These are phyloP conservation scores for Camelina laxa DNA, from an alignment of 345 rosid species.

Conservation along the genomic window DNA sequence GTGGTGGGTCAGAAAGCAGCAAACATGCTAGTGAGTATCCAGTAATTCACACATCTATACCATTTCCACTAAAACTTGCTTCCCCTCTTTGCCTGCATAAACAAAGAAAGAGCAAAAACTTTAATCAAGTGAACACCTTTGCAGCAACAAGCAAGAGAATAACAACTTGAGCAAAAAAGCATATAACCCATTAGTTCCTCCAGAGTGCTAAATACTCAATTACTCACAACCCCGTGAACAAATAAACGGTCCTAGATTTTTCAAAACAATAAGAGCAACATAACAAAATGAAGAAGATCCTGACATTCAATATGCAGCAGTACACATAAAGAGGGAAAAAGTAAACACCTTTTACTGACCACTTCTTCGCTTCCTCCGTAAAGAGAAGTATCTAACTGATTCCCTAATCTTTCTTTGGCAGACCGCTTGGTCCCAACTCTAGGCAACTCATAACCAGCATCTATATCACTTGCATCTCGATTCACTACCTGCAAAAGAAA, in stretches of 20 bases:
- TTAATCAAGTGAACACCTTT: constrained; percentile 2
- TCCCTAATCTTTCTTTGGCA: constrained; percentile 82
- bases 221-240: not conserved
- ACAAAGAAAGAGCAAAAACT: constrained; percentile 29
- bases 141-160: constrained; percentile 16
- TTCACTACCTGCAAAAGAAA: constrained; percentile 70
- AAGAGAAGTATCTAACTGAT: constrained; percentile 50
- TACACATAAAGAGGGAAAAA: constrained; percentile 22
- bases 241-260: not conserved
- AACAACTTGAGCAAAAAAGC: not conserved
- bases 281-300: constrained; percentile 4
- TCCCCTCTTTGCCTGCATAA: constrained; percentile 75
- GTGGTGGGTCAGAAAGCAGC: constrained; percentile 47
- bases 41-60: constrained; percentile 59
- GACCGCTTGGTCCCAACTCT: constrained; percentile 74
- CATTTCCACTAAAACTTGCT: constrained; percentile 48
- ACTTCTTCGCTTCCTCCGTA: constrained; percentile 48
- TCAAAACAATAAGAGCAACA: constrained; percentile 1
- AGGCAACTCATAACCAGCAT: constrained; percentile 48
- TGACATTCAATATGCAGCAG: not conserved
- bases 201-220: not conserved
- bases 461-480: constrained; percentile 57
- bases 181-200: not conserved
- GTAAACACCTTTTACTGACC: constrained; percentile 63
- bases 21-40: constrained; percentile 41